Evolutionary conservation across 495 filamentous ascomycete genomes (phyloP), one percentile per base, ranked within the genome.

Genomic region (Penicillium salamii): DNA sequence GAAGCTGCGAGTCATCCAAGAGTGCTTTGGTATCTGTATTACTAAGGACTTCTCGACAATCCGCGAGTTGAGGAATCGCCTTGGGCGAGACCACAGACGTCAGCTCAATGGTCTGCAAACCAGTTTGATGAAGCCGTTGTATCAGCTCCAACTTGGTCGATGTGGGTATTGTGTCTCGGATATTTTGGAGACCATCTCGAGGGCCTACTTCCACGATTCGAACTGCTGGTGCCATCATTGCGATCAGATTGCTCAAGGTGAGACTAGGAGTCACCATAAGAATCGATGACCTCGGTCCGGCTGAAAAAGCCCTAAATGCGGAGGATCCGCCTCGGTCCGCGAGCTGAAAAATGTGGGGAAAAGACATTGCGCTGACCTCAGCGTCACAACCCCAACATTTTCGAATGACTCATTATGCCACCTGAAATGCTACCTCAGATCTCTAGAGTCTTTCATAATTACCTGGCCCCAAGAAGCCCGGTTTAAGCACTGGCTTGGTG

Each of bases 201-300:
- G 74, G 73, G 0, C 73, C 72, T 39, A 78, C 75, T 62, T 78
- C 73, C 34, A 76, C 65, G 38, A 78, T 71, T 28, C 62, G 58
- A 24, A 75, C 67, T 26, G 42, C 29, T n/a, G 50, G 45, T 13
- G 18, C n/a, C 32, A 17, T 20, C 48, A 15, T 39, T 5, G 3
- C 15, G 33, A 23, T n/a, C n/a, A n/a, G n/a, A n/a, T n/a, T n/a
- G n/a, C n/a, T n/a, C n/a, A n/a, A n/a, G n/a, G n/a, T n/a, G n/a
- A n/a, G n/a, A n/a, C n/a, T n/a, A n/a, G n/a, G n/a, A n/a, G n/a
- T n/a, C n/a, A n/a, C 8, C 3, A 26, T 26, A 26, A 26, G 23
- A 26, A 26, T 26, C 23, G 23, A 3, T 32, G 29, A 11, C 29
- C 29, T 26, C 29, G 29, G 29, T 32, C 29, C 29, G 29, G 5